These are phyloP conservation scores for Bifiguratus adelaidae DNA, from an alignment of 192 early-diverging fungal species.

Conservation along the genomic window DNA sequence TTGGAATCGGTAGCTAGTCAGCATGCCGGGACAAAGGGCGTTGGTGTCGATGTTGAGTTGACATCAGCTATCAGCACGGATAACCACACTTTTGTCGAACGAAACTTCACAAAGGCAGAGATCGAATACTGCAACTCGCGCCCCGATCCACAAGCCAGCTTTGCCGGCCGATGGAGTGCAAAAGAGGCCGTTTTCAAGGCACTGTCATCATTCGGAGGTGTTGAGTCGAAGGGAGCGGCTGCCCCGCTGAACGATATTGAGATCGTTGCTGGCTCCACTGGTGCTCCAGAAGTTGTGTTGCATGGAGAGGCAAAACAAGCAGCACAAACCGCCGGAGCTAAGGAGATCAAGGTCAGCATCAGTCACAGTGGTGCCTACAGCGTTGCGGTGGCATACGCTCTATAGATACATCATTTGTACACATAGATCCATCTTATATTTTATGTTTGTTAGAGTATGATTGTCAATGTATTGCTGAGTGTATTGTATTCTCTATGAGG, in stretches of 20 bases:
- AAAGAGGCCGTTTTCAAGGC: slow-evolving; percentile 97
- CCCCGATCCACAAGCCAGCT: slow-evolving; percentile 70
- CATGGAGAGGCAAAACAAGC: slow-evolving; percentile 73
- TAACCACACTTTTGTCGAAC: slow-evolving; percentile 77
- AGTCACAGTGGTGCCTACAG: slow-evolving; percentile 86
- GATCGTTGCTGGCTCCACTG: slow-evolving; percentile 50
- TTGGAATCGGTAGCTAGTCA: slow-evolving; percentile 31
- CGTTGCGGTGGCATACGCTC: slow-evolving; percentile 75
- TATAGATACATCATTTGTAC: slow-evolving; percentile 20
- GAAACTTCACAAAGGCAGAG: slow-evolving; percentile 84
- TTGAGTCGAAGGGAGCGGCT: slow-evolving; percentile 70
- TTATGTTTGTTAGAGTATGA: slow-evolving; percentile 2
- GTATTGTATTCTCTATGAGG: too few relatives aligned
- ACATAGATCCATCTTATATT: slow-evolving; percentile 3
- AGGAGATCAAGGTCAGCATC: slow-evolving; percentile 79
- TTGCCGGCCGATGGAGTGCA: slow-evolving; percentile 90
- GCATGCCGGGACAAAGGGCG: slow-evolving; percentile 35
- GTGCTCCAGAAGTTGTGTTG: slow-evolving; percentile 74
- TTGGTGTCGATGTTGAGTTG: slow-evolving; percentile 88
- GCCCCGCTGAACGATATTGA: slow-evolving; percentile 90
- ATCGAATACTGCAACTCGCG: slow-evolving; percentile 62
- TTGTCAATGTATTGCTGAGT: too few relatives aligned
- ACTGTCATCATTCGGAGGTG: slow-evolving; percentile 56
- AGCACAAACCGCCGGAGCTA: slow-evolving; percentile 57
- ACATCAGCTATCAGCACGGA: slow-evolving; percentile 69